These are phyloP conservation scores for Claviceps lovelessii DNA, from an alignment of 2,329 filamentous ascomycete genomes.

Conservation along the genomic window DNA sequence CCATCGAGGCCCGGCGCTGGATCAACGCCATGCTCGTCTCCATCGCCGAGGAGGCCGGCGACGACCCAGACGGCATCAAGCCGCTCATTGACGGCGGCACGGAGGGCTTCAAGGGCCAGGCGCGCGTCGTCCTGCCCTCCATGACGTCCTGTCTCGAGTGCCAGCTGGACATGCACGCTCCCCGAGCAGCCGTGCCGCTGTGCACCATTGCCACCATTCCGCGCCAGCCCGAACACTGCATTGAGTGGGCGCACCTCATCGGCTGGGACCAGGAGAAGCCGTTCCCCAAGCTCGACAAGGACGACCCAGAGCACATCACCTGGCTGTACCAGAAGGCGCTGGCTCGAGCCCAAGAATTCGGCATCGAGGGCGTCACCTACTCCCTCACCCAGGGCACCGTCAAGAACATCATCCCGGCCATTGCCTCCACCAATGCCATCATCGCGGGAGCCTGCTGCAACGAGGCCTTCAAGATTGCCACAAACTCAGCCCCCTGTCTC, in stretches of 20 bases:
- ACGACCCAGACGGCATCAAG: constrained; percentile 66
- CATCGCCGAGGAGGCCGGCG: constrained; percentile 65
- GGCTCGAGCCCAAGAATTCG: constrained; percentile 69
- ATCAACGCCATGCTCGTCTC: constrained; percentile 89
- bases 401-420: constrained; percentile 98
- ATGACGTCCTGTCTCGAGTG: constrained; percentile 96
- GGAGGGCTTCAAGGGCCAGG: constrained; percentile 96
- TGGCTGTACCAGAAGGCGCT: constrained; percentile 87
- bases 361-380: constrained; percentile 86
- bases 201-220: constrained; percentile 95
- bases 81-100: constrained; percentile 93
- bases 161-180: constrained; percentile 95
- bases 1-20: constrained; percentile 94
- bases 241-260: constrained; percentile 98
- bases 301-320: constrained; percentile 92
- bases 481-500: constrained; percentile 64
- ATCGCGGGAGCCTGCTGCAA: constrained; percentile 93
- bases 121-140: constrained; percentile 79
- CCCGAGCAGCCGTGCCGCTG: constrained; percentile 88
- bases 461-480: constrained; percentile 89
- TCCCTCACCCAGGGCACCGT: constrained; percentile 92
- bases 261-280: constrained; percentile 83
- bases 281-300: constrained; percentile 78
- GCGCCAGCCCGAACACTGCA: constrained; percentile 91
- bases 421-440: constrained; percentile 94